Evolutionary conservation across 495 filamentous ascomycete genomes (phyloP).

Genomic region (Neurospora sp.): DNA sequence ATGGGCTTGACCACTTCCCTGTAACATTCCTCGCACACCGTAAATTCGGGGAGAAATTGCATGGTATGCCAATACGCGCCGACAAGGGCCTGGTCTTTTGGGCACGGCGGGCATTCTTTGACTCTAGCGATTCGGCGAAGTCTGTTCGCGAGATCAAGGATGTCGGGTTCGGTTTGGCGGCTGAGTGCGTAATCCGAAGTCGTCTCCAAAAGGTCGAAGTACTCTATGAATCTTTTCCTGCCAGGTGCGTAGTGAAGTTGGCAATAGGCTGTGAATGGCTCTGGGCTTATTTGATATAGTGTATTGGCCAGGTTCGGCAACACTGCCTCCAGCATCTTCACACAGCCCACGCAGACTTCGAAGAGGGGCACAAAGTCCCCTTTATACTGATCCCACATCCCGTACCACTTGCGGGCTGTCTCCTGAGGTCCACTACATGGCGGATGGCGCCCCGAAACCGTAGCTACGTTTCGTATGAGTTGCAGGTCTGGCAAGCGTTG

Average conservation of each 20-base stretch:
- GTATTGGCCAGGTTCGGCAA: constrained; percentile 32
- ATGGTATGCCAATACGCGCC: constrained; percentile 31
- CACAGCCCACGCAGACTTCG: constrained; percentile 32
- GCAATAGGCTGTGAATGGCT: constrained; percentile 28
- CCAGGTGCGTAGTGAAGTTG: constrained; percentile 26
- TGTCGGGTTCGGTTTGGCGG: constrained; percentile 21
- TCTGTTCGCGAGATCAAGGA: constrained; percentile 26
- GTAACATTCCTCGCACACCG: constrained; percentile 48
- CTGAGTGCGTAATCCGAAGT: constrained; percentile 27
- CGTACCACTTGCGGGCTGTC: constrained; percentile 31
- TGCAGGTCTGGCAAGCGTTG: constrained; percentile 27
- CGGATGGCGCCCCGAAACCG: constrained; percentile 22
- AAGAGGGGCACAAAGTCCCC: constrained; percentile 23
- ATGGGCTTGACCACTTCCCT: constrained; percentile 58
- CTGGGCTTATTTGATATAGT: neutral
- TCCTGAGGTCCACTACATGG: constrained; percentile 26
- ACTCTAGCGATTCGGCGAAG: constrained; percentile 23
- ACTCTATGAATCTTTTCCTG: constrained; percentile 33
- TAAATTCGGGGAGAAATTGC: constrained; percentile 28
- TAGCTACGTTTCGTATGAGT: constrained; percentile 28
- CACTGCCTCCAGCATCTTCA: constrained; percentile 29
- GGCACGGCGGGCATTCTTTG: constrained; percentile 25
- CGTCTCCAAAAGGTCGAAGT: constrained; percentile 33
- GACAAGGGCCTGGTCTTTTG: constrained; percentile 11
- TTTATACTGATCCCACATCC: constrained; percentile 28